A percentile compares a stretch with the other conserved stretches of the same genome.
These are phyloP conservation scores for Hymenoscyphus scutula DNA, from an alignment of 2,329 filamentous ascomycete genomes.

Conservation along the genomic window DNA sequence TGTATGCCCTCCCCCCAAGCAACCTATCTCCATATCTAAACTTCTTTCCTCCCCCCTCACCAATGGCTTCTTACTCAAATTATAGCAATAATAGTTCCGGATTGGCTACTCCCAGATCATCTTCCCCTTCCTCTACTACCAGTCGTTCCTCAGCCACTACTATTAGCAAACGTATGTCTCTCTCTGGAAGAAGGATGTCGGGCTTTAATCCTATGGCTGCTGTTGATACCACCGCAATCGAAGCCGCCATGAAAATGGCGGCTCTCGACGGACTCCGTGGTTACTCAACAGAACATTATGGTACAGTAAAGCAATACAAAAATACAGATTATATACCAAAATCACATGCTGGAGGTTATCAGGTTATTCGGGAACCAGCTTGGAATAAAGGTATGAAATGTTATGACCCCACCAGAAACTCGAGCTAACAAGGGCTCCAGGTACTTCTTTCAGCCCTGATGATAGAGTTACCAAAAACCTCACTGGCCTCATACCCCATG, in stretches of 20 bases:
- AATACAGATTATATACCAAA: conserved; percentile 54
- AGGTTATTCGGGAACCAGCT: conserved; percentile 58
- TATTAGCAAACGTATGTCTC: conserved; percentile 32
- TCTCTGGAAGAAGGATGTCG: conserved; percentile 30
- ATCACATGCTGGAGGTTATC: conserved; percentile 55
- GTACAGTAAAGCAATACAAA: conserved; percentile 53
- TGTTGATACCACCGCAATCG: conserved; percentile 54
- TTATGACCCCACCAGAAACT: neutral
- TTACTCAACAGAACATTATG: conserved; percentile 55
- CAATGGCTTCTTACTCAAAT: conserved; percentile 32
- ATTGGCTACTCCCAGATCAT: conserved; percentile 33
- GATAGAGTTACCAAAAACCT: conserved; percentile 63
- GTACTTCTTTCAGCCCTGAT: conserved; percentile 62
- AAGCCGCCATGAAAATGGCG: conserved; percentile 59
- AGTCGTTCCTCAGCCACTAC: conserved; percentile 31
- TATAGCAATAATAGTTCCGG: conserved; percentile 30
- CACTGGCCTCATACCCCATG: conserved; percentile 63
- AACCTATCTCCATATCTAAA: conserved; percentile 11
- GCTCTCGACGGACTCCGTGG: conserved; percentile 59
- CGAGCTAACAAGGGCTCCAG: conserved; percentile 37
- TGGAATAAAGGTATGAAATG: conserved; percentile 60
- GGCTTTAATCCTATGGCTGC: conserved; percentile 32
- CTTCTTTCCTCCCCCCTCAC: conserved; percentile 12
- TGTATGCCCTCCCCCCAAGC: conserved; percentile 15
- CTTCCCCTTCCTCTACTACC: conserved; percentile 31